These are phyloP conservation scores for Triticum timopheevii DNA, from an alignment of 176 grass and related monocot species.

Conservation along the genomic window DNA sequence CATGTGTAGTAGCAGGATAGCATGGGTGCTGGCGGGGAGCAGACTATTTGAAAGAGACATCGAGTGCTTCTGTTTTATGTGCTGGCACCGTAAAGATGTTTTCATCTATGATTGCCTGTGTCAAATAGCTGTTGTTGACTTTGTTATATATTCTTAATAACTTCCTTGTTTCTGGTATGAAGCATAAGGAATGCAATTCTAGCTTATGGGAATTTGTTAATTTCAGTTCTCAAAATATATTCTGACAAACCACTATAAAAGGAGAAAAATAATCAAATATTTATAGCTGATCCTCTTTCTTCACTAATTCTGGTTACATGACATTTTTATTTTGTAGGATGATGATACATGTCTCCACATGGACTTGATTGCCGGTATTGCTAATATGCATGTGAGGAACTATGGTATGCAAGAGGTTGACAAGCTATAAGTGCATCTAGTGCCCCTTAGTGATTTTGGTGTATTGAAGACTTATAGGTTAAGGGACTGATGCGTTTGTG, in stretches of 20 bases:
- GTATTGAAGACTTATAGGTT: too few species aligned
- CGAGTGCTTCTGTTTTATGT: neutral
- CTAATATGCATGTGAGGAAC: constrained; percentile 86
- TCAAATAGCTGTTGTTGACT: neutral
- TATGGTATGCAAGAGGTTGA: constrained; percentile 71
- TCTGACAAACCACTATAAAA: neutral
- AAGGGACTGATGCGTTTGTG: too few species aligned
- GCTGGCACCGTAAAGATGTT: neutral
- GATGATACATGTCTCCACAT: constrained; percentile 80
- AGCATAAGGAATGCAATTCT: constrained; percentile 6
- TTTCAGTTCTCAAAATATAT: neutral
- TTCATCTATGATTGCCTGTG: neutral
- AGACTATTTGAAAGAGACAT: too few species aligned
- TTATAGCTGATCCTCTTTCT: neutral
- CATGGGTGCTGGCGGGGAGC: too few species aligned
- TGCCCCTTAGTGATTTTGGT: too few species aligned
- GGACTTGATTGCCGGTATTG: constrained; percentile 75
- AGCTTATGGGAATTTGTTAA: constrained; percentile 1
- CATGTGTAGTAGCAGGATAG: too few species aligned
- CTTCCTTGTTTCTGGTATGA: neutral
- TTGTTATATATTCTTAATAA: neutral
- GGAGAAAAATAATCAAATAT: constrained; percentile 17
- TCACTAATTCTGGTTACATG: constrained; percentile 25
- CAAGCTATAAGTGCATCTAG: constrained; percentile 24
- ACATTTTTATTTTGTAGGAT: constrained; percentile 47